Percentiles rank a stretch among this genome's conserved stretches.
phyloP scores from a whole-genome alignment of 441 rosid genomes.

The Geranium incanum region DNA sequence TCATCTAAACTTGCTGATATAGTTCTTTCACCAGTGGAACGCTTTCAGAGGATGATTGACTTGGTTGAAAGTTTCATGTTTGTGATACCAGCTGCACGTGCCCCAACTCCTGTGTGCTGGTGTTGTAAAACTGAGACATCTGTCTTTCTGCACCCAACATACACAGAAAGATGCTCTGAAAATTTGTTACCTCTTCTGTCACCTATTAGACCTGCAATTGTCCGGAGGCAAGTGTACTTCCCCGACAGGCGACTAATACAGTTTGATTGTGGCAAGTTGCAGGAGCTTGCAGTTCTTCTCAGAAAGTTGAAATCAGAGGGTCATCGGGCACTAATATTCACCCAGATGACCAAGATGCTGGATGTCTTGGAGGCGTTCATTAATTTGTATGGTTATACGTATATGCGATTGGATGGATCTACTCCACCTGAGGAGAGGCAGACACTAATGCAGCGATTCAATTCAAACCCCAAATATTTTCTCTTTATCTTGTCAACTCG shows the following conservation, averaged over 20 bases:
- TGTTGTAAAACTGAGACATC: constrained; percentile 61
- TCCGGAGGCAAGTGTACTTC: constrained; percentile 89
- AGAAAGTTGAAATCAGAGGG: constrained; percentile 92
- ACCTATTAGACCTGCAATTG: constrained; percentile 93
- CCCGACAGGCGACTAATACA: constrained; percentile 97
- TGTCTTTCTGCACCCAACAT: constrained; percentile 56
- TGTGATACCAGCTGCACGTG: constrained; percentile 95
- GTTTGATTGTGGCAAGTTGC: constrained; percentile 99
- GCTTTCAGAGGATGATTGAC: constrained; percentile 69
- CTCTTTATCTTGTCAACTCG: constrained; percentile 97
- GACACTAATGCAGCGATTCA: constrained; percentile 97
- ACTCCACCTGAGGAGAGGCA: constrained; percentile 99
- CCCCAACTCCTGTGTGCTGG: constrained; percentile 76
- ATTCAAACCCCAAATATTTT: constrained; percentile 95
- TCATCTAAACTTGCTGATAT: constrained; percentile 76
- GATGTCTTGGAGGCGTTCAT: constrained; percentile 97
- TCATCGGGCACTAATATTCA: constrained; percentile 94
- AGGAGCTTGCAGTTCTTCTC: constrained; percentile 85
- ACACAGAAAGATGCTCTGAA: constrained; percentile 58
- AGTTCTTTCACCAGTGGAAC: constrained; percentile 87
- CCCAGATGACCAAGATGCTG: constrained; percentile 99
- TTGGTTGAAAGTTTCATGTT: constrained; percentile 90
- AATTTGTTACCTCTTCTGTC: constrained; percentile 68
- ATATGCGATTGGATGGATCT: constrained; percentile 99
- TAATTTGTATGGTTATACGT: constrained; percentile 91